Conservation (phyloP, 2,329 filamentous ascomycete species). For the Dendryphion nanum region DNA sequence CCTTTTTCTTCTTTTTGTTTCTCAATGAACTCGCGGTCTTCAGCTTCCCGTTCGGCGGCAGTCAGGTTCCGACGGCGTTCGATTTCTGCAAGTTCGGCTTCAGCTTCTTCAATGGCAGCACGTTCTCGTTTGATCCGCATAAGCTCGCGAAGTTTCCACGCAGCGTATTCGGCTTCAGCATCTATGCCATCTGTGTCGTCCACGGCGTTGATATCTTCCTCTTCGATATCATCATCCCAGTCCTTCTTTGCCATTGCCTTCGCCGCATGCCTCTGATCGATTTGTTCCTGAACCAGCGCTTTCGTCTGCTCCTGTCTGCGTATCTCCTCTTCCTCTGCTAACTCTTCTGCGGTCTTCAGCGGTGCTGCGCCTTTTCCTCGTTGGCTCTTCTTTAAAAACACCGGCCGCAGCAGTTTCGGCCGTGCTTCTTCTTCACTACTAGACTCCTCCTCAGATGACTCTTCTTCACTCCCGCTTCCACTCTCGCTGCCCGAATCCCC, state of each 20-base stretch:
- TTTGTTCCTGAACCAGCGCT: constrained; percentile 81
- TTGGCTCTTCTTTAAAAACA: constrained; percentile 64
- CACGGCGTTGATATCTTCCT: constrained; percentile 70
- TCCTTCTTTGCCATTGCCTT: constrained; percentile 74
- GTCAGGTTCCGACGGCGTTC: constrained; percentile 86
- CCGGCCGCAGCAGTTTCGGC: constrained; percentile 60
- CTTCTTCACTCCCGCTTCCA: constrained; percentile 26
- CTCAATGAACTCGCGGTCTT: constrained; percentile 77
- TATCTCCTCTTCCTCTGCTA: constrained; percentile 51
- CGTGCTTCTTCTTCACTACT: constrained; percentile 59
- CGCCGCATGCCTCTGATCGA: constrained; percentile 76
- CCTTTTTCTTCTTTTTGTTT: constrained; percentile 76
- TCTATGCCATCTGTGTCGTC: constrained; percentile 88
- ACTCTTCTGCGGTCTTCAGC: constrained; percentile 38
- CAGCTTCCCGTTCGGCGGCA: constrained; percentile 77
- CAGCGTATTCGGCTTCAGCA: constrained; percentile 82
- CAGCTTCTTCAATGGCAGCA: constrained; percentile 76
- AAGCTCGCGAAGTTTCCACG: constrained; percentile 92
- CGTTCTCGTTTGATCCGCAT: constrained; percentile 84
- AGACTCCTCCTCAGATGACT: constrained; percentile 52
- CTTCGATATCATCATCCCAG: constrained; percentile 71
- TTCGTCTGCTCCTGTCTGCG: constrained; percentile 71
- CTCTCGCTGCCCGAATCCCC: constrained; percentile 13
- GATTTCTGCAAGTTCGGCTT: constrained; percentile 83
- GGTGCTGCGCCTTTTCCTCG: constrained; percentile 44